Percentiles rank a stretch among this genome's conserved stretches.
Evolutionary conservation across 2,329 filamentous ascomycete species (phyloP).

Genomic region (Nemania abortiva): DNA sequence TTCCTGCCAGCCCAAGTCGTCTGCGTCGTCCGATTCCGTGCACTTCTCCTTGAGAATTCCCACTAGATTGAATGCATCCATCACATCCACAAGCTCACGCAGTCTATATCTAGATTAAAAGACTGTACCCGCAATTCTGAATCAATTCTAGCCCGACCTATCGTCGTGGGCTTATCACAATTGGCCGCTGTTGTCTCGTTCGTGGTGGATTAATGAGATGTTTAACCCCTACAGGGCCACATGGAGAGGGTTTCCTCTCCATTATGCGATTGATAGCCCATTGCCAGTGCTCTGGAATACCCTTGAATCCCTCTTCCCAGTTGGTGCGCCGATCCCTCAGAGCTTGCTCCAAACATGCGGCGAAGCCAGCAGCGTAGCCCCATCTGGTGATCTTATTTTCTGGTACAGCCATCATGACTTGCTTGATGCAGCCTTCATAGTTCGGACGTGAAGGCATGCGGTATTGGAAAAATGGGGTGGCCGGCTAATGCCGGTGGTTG

Average conservation of each 20-base stretch:
- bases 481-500: no score
- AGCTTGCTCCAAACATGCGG: slow-evolving; percentile 13
- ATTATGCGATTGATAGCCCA: slow-evolving; percentile 3
- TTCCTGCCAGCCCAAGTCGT: no score
- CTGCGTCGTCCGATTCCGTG: no score
- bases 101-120: no score
- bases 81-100: no score
- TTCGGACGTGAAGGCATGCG: background rate
- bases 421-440: background rate
- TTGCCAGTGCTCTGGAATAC: background rate
- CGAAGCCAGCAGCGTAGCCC: background rate
- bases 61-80: no score
- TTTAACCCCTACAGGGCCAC: background rate
- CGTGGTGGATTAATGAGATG: background rate
- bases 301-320: background rate
- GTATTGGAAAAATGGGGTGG: no score
- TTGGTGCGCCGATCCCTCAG: slow-evolving; percentile 1
- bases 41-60: no score
- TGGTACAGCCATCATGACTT: slow-evolving; percentile 10
- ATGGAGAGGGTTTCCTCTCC: background rate
- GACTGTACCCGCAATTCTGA: no score
- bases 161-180: background rate
- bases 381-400: background rate
- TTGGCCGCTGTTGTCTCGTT: background rate
- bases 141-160: no score